These are phyloP conservation scores for Ophiosphaerella herpotricha DNA, from an alignment of 2,329 filamentous ascomycete species.

Conservation along the genomic window DNA sequence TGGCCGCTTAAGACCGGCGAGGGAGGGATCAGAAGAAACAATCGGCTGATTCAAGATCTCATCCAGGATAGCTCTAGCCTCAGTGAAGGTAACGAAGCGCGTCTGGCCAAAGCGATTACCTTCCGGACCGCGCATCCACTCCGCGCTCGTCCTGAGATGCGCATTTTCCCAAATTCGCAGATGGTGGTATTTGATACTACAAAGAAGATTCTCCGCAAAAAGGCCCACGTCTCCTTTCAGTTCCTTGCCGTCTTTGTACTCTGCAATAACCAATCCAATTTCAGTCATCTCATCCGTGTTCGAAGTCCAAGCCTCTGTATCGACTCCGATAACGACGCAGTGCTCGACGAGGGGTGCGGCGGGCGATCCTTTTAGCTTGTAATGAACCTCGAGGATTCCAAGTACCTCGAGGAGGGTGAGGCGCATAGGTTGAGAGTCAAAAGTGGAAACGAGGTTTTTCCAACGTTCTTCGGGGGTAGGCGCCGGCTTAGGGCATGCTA, in stretches of 20 bases:
- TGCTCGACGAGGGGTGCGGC: conserved; percentile 7
- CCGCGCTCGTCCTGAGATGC: conserved; percentile 11
- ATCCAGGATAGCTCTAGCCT: conserved; percentile 12
- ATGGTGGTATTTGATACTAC: conserved; percentile 21
- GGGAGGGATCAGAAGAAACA: conserved; percentile 3
- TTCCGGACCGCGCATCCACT: conserved; percentile 9
- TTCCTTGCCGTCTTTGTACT: neutral
- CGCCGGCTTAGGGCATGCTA: neutral
- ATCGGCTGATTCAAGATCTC: conserved; percentile 12
- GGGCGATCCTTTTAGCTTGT: neutral
- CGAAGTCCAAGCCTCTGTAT: conserved; percentile 22
- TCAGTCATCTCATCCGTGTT: conserved; percentile 23
- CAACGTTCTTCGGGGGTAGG: neutral
- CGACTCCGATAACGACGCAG: conserved; percentile 15
- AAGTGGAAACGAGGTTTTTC: neutral
- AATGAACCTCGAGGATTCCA: neutral
- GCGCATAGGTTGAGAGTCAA: neutral
- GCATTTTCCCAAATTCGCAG: conserved; percentile 23
- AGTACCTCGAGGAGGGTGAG: neutral
- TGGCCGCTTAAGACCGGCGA: conserved; percentile 13
- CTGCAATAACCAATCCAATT: conserved; percentile 13
- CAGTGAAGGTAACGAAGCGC: conserved; percentile 10
- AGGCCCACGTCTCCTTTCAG: conserved; percentile 2
- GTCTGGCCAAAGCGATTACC: conserved; percentile 23
- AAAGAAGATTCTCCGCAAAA: conserved; percentile 14